phyloP scores from a whole-genome alignment of 2,329 filamentous ascomycete genomes.

The Verticillium dahliae region DNA sequence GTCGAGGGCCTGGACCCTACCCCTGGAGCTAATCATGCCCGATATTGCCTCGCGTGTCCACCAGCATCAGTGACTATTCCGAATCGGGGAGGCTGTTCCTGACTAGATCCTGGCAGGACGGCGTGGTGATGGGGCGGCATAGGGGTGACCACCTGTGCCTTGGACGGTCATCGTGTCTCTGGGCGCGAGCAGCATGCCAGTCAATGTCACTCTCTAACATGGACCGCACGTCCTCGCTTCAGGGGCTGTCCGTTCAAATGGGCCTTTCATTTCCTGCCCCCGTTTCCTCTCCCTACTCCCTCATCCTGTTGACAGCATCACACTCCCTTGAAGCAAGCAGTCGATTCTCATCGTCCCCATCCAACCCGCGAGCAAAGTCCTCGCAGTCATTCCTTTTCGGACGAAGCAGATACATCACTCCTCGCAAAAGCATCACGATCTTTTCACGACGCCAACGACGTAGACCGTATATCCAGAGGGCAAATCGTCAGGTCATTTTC shows the following conservation, averaged over 20 bases:
- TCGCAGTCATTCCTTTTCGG: slow-evolving; percentile 13
- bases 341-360: slow-evolving; percentile 4
- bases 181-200: background rate
- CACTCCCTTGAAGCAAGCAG: background rate
- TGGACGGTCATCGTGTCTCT: background rate
- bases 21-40: slow-evolving; percentile 1
- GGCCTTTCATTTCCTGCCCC: background rate
- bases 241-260: background rate
- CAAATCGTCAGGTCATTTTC: slow-evolving; percentile 1
- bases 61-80: slow-evolving; percentile 1
- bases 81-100: slow-evolving; percentile 1
- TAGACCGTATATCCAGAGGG: slow-evolving; percentile 1
- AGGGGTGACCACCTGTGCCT: background rate
- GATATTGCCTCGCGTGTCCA: slow-evolving; percentile 1
- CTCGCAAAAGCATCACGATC: slow-evolving; percentile 2
- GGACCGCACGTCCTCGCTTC: background rate
- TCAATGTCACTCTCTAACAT: background rate
- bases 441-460: slow-evolving; percentile 1
- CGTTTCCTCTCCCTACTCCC: background rate
- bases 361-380: slow-evolving; percentile 8
- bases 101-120: background rate
- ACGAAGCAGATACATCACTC: slow-evolving; percentile 1
- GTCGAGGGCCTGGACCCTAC: slow-evolving; percentile 1
- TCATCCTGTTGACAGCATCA: background rate
- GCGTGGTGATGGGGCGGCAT: background rate